phyloP scores from a whole-genome alignment of 2,329 filamentous ascomycete genomes.

The Volutella citrinella region DNA sequence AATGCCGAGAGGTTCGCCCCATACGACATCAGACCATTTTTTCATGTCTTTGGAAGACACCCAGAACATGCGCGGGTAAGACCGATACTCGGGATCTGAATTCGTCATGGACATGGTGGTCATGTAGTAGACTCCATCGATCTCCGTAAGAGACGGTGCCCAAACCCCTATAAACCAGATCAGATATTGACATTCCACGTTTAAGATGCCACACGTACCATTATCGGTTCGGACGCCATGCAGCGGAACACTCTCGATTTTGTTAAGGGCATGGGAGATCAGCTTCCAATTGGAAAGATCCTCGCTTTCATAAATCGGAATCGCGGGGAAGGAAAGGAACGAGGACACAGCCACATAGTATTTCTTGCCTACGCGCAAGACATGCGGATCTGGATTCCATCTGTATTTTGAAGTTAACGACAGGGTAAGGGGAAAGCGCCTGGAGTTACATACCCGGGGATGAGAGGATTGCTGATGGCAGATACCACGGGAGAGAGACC shows the following conservation, averaged over 20 bases:
- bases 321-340: not conserved
- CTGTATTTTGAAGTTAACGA: not conserved
- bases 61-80: slow-evolving; percentile 8
- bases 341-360: slow-evolving; percentile 1
- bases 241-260: slow-evolving; percentile 1
- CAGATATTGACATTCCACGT: not conserved
- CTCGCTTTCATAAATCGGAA: not conserved
- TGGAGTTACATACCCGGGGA: not conserved
- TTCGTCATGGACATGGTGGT: slow-evolving; percentile 8
- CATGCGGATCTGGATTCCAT: slow-evolving; percentile 1
- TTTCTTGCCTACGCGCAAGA: not conserved
- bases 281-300: slow-evolving; percentile 13
- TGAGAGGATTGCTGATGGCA: not conserved
- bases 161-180: slow-evolving; percentile 2
- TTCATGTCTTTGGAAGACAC: slow-evolving; percentile 9
- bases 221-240: slow-evolving; percentile 3
- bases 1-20: slow-evolving; percentile 10
- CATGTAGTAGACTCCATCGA: slow-evolving; percentile 8
- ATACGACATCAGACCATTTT: slow-evolving; percentile 11
- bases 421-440: not conserved
- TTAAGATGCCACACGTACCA: not conserved
- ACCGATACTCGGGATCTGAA: slow-evolving; percentile 5
- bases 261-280: slow-evolving; percentile 9
- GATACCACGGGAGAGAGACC: not conserved
- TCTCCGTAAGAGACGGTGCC: slow-evolving; percentile 8